Evolutionary conservation across 2,329 filamentous ascomycete species (phyloP), one percentile per base, ranked within the genome.

Genomic region (Seiridium unicorne): DNA sequence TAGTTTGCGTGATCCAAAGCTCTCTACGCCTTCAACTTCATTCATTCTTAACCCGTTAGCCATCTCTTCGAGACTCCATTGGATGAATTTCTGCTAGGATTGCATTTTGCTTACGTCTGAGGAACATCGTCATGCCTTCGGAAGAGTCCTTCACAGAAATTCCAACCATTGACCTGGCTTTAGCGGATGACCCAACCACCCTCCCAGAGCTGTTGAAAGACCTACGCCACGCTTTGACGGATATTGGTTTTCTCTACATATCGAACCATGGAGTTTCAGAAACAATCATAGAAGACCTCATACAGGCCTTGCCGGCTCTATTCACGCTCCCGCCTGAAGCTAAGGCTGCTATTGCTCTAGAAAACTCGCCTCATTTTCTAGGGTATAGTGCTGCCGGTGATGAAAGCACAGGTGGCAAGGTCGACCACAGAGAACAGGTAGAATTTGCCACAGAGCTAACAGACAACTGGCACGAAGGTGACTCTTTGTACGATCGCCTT

Each of bases 341-440:
- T 5, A 84, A 84, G 60, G 66, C 68, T 0, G 64, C 65, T 1
- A 68, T 83, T 8, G 78, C 77, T 0, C 72, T 84, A 18, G 70
- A 76, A 34, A 81, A 85, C 34, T 87, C 82, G 1, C 83, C 84
- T 8, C 84, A 87, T 66, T 86, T 88, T 59, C 73, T 88, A 2
- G 85, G 85, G 0, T 88, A 87, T 67, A 84, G 81, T 62, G 79
- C 75, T 0, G 77, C 78, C 18, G 84, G 84, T 0, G 74, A 80
- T 32, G 85, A 88, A 68, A 83, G 73, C 0, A 88, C 86, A 1
- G 79, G 81, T 0, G 82, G 83, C 0, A 71, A 73, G 56, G 65
- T 71, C 11, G 85, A 88, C 66, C 71, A 76, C 18, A 73, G 84
- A 18, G 84, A 88, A 68, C 85, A 88, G 64, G 82, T 86, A 53